Evolutionary conservation across 768 basidiomycete species (phyloP), one percentile per base, ranked within the genome.

Genomic region (Lactarius pseudohatsudake): DNA sequence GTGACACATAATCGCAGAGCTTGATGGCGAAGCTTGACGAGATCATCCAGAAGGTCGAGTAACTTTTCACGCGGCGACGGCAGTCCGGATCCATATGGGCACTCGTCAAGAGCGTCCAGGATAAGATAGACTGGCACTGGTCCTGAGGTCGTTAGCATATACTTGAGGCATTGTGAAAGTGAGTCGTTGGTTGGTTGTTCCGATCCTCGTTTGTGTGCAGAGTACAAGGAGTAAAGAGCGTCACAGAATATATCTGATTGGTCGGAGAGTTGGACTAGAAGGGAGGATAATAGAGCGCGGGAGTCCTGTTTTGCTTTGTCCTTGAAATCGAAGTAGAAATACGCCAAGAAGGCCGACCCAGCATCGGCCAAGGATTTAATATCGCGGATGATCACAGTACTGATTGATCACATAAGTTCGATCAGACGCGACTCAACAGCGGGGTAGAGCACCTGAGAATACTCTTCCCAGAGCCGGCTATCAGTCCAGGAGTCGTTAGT

Each of bases 71-170:
- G 47, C 1, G 11, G n/a, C 11, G 47, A 50, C 11, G 47, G 47
- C 11, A 50, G 3, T 4, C 47, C 47, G 0, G 47, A 26, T 6
- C 13, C 22, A 11, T 50, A 5, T 0, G 58, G 58, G 13, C 58
- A 26, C 9, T 59, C 58, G n/a, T 59, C 58, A 3, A 59, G 58
- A 26, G 58, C 58, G 15, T 59, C 58, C 10, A 43, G 7, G 22
- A 40, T 20, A 13, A 57, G 47, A 13, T 22, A 50, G 22, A 50
- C 5, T n/a, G 47, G 47, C 4, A 15, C n/a, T 13, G 4, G n/a
- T 22, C 47, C 22, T 1, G 4, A 2, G 11, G 11, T 15, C n/a
- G 47, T 13, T 4, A 50, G 22, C 47, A 50, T 50, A 26, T 13
- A 22, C 47, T 26, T 50, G 47, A 50, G 47, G 22, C 47, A 50